Base-by-base conservation (phyloP, 106 monocot species). In the Vanilla planifolia region DNA sequence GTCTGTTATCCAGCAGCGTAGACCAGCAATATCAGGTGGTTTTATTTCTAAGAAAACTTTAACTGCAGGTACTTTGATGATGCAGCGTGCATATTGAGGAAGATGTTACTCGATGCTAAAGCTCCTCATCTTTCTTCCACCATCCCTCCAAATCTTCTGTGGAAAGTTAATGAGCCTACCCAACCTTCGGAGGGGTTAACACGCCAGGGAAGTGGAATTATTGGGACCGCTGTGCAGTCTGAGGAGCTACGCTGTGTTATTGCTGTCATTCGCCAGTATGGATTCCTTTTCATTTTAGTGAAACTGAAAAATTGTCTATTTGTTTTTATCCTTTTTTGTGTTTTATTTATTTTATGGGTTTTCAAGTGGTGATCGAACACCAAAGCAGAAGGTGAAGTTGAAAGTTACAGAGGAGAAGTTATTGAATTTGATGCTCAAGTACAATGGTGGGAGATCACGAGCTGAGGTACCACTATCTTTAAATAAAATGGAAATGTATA, bases 71-170 rank as follows among this genome's bases (percentile, higher is more conserved):
- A 98, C 61, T 98, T 91, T 75, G 96, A 98, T 73, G 96, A 98
- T 72, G 87, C 96, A 64, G 91, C 96, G 27, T 98, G 96, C 55
- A 88, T 98, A 4, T 67, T 98, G 50, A 74, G 96, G 25, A 91
- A 98, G 75, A 85, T 98, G 79, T 98, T 98, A 73, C 74, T 98
- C 59, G 96, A 98, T 67, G 96, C 86, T 41, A 98, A 98, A 81
- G 96, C 96, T 67, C 96, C 96, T 67, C 96, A 98, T 81, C 84
- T 91, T 55, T 98, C 96, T 37, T 88, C 91, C 5, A 79, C 84
- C 19, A 77, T 98, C 45, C 96, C 96, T 62, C 86, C 96, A 51
- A 81, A 15, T 73, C 87, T 98, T 70, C 96, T 91, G 30, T 98
- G 96, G 96, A 98, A 98, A 77, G 59, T 72, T 39, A 91, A 81